phyloP scores from a whole-genome alignment of 331 rosid genomes.

The Pyrus hybrid region DNA sequence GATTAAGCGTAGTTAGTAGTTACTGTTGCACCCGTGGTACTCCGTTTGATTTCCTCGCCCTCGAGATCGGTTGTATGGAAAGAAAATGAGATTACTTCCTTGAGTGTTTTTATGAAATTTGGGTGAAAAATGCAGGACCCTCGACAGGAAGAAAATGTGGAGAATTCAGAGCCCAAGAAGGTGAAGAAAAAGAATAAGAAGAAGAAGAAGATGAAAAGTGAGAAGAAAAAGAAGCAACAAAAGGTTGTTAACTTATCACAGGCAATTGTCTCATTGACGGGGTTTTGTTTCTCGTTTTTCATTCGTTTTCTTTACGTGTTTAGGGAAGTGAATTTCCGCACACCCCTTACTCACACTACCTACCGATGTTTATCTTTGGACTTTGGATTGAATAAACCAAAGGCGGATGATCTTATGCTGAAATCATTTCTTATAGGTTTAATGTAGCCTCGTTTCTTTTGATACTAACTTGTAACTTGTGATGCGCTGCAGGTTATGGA shows the following conservation, averaged over 20 bases:
- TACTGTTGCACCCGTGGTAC: too few species aligned
- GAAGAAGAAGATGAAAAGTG: slow-evolving; percentile 8
- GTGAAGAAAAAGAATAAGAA: slow-evolving; percentile 32
- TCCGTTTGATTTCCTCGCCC: too few species aligned
- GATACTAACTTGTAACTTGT: neutral
- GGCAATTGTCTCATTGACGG: neutral
- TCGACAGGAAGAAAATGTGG: slow-evolving; percentile 24
- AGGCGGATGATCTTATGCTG: too few species aligned
- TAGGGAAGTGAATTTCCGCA: too few species aligned
- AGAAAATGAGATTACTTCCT: neutral
- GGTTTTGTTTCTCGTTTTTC: neutral
- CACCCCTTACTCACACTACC: too few species aligned
- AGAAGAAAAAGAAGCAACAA: slow-evolving; percentile 26
- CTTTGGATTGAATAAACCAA: too few species aligned
- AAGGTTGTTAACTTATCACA: slow-evolving; percentile 10
- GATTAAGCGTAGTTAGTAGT: too few species aligned
- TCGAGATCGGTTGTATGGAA: too few species aligned
- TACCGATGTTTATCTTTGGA: too few species aligned
- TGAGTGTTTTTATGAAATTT: neutral
- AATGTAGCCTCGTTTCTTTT: neutral
- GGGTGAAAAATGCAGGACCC: slow-evolving; percentile 32
- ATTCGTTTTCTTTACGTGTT: neutral
- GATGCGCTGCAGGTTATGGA: slow-evolving; percentile 33
- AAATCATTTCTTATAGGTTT: neutral
- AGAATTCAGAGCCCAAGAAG: slow-evolving; percentile 18